Evolutionary conservation across 1,284 basidiomycete genomes (phyloP), one percentile per base, ranked within the genome.

Genomic region (Sanghuangporus sanghuang): DNA sequence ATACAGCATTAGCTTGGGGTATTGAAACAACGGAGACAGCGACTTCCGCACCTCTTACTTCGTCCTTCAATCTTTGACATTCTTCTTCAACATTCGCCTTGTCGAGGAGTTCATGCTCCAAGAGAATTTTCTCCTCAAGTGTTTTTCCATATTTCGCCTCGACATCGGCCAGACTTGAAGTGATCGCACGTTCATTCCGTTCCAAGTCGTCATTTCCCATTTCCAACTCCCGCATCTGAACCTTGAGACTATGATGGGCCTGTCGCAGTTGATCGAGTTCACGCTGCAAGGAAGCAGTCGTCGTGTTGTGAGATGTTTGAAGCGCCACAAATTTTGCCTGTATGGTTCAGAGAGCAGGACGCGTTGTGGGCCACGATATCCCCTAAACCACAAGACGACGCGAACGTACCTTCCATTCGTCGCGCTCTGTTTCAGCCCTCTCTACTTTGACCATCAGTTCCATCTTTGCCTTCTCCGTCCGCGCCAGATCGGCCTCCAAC

Each of bases 121-220:
- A 81, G 52, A 99, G 77, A 56, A 97, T 98, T 76, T 98, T 98
- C 78, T 98, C 93, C 75, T 99, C 97, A 57, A 99, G 81, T 1
- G 92, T 91, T 65, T 88, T 85, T 68, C 95, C 89, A 78, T 98
- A 98, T 73, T 90, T 94, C 67, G 84, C 81, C 77, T 99, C 96
- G 72, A 95, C 82, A 75, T 99, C 97, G 1, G 90, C 88, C 64
- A 98, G 78, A 68, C 93, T 96, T 39, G 94, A 96, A 2, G 90
- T 87, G 36, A 96, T 93, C 59, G 95, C 95, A 23, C 94, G 85
- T 71, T 96, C 94, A 73, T 90, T 95, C 68, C 93, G 80, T 74
- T 98, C 95, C 65, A 98, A 80, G 76, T 97, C 94, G 72, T 98
- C 95, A 71, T 97, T 97, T 42, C 95, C 95, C 86, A 97, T 90